Evolutionary conservation across 805 yeast species (phyloP).

Genomic region (Starmerella tilneyi): DNA sequence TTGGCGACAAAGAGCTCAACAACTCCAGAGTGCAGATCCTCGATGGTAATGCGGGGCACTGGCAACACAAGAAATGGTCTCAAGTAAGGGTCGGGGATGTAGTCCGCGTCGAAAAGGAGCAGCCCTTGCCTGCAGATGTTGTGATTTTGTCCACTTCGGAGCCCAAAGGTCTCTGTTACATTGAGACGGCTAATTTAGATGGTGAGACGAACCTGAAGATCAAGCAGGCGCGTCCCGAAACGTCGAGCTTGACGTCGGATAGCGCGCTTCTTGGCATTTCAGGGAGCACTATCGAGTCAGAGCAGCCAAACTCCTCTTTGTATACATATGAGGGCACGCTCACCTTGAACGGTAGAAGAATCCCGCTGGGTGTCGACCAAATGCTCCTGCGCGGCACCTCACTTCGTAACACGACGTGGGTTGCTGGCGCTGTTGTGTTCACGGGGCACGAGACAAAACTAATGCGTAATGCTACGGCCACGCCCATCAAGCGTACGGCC

Average conservation of each 20-base stretch:
- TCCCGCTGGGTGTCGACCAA: conserved; percentile 83
- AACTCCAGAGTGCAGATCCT: conserved; percentile 63
- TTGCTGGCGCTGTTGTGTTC: conserved; percentile 83
- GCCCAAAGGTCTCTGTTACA: conserved; percentile 95
- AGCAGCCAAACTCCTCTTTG: conserved; percentile 85
- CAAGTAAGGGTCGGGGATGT: conserved; percentile 86
- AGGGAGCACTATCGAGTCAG: conserved; percentile 58
- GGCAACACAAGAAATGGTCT: conserved; percentile 66
- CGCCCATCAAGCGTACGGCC: conserved; percentile 94
- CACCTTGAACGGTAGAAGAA: conserved; percentile 32
- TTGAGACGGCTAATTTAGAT: conserved; percentile 94
- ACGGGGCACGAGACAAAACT: conserved; percentile 98
- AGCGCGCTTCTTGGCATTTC: conserved; percentile 42
- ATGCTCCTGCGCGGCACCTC: conserved; percentile 91
- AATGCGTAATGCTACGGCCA: conserved; percentile 97
- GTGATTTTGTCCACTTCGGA: conserved; percentile 81
- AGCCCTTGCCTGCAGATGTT: conserved; percentile 89
- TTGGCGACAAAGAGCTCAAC: conserved; percentile 82
- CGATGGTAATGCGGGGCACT: conserved; percentile 46
- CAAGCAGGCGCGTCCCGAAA: conserved; percentile 76
- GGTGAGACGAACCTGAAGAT: conserved; percentile 96
- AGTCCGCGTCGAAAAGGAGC: conserved; percentile 72
- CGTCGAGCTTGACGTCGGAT: conserved; percentile 61
- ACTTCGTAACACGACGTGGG: conserved; percentile 87
- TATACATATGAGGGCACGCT: conserved; percentile 92